Evolutionary conservation across 148 eudicot species (phyloP).

Genomic region (Mesembryanthemum crystallinum): DNA sequence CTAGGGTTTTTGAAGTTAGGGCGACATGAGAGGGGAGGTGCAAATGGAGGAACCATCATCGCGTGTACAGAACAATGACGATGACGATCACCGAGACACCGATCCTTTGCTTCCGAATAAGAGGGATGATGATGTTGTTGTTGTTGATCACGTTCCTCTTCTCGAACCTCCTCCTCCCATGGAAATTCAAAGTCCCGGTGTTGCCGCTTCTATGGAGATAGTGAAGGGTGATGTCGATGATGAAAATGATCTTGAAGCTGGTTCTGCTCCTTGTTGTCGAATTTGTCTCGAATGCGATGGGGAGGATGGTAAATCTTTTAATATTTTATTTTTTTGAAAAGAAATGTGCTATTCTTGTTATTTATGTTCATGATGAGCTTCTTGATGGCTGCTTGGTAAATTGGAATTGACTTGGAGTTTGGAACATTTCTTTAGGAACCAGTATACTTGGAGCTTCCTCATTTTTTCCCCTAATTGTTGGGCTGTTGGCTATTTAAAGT

Average conservation of each 20-base stretch:
- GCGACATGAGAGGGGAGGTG: conserved; percentile 44
- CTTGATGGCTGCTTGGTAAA: not conserved
- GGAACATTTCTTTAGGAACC: not conserved
- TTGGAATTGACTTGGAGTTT: not conserved
- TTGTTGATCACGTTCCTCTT: conserved; percentile 8
- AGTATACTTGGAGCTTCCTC: too few species aligned
- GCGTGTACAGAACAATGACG: not conserved
- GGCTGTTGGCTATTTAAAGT: too few species aligned
- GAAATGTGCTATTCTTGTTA: not conserved
- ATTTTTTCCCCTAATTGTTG: not conserved
- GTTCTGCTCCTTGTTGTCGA: conserved; percentile 57
- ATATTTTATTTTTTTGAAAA: not conserved
- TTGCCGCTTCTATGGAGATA: conserved; percentile 25
- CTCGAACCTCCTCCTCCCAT: conserved; percentile 16
- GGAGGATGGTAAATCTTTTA: conserved; percentile 40
- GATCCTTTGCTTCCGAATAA: conserved; percentile 53
- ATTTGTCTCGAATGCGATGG: conserved; percentile 86
- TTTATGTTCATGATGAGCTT: not conserved
- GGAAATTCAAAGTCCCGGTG: conserved; percentile 3
- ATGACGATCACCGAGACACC: conserved; percentile 45
- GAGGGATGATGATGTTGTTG: conserved; percentile 15
- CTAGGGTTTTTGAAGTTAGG: conserved; percentile 17
- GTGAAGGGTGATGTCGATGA: conserved; percentile 20
- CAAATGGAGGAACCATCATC: conserved; percentile 46
- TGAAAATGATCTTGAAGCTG: conserved; percentile 53